A percentile compares a stretch with the other conserved stretches of the same genome.
Evolutionary conservation across 495 filamentous ascomycete species (phyloP).

Genomic region (Pseudoneurospora amorphoporcata): DNA sequence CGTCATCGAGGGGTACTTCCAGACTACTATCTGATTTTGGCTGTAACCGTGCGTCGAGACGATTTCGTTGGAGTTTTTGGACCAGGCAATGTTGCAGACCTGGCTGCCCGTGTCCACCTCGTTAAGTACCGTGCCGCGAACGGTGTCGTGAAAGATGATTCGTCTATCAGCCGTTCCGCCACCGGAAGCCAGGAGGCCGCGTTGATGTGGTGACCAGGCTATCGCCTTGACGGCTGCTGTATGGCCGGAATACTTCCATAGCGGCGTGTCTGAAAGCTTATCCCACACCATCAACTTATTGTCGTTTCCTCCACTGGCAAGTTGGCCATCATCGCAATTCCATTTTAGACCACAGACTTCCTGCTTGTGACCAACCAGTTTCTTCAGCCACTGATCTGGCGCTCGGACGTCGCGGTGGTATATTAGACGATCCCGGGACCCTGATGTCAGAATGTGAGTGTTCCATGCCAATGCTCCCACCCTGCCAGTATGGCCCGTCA

Average conservation of each 20-base stretch:
- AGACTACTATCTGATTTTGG: constrained; percentile 96
- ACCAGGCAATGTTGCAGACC: constrained; percentile 95
- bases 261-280: constrained; percentile 72
- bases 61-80: constrained; percentile 90
- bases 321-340: constrained; percentile 89
- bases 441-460: constrained; percentile 91
- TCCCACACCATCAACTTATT: constrained; percentile 99
- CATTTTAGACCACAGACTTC: constrained; percentile 96
- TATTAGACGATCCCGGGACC: constrained; percentile 85
- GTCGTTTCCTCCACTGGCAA: constrained; percentile 96
- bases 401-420: constrained; percentile 91
- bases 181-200: constrained; percentile 84
- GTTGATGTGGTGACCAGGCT: constrained; percentile 96
- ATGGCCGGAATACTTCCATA: constrained; percentile 88
- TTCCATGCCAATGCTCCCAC: constrained; percentile 95
- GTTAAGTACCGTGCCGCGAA: constrained; percentile 62
- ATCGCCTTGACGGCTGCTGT: constrained; percentile 95
- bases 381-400: constrained; percentile 80
- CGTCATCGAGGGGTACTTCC: constrained; percentile 97
- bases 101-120: constrained; percentile 93
- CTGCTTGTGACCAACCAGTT: constrained; percentile 90
- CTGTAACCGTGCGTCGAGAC: constrained; percentile 96
- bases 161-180: constrained; percentile 90
- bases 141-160: constrained; percentile 97
- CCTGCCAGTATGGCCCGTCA: constrained; percentile 89